Evolutionary conservation across 176 grass and related monocot species (phyloP).

Genomic region (Tillandsia leiboldiana): DNA sequence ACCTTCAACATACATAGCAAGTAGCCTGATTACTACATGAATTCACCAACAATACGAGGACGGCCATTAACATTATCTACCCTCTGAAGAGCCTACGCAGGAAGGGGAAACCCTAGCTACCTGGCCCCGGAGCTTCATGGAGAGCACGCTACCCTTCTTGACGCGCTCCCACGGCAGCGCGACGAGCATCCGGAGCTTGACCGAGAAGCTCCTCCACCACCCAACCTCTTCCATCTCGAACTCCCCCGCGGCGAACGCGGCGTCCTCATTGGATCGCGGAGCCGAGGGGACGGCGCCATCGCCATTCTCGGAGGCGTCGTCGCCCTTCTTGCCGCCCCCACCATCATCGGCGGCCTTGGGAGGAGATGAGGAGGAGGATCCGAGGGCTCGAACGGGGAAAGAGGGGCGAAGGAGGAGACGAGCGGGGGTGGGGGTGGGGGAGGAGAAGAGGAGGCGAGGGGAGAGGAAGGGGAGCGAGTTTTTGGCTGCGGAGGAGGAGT

Average conservation of each 20-base stretch:
- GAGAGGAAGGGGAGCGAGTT: neutral
- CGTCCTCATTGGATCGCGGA: conserved; percentile 18
- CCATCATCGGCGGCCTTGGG: neutral
- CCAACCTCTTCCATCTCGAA: conserved; percentile 56
- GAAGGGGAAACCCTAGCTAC: conserved; percentile 14
- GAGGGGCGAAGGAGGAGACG: too few species aligned
- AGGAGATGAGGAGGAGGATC: neutral
- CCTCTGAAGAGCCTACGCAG: too few species aligned
- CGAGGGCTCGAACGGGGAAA: conserved; percentile 6
- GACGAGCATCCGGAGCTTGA: conserved; percentile 36
- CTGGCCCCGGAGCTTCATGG: conserved; percentile 69
- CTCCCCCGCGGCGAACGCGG: conserved; percentile 38
- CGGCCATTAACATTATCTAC: too few species aligned
- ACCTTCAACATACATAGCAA: neutral
- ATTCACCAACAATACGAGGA: neutral
- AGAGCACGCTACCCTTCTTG: conserved; percentile 73
- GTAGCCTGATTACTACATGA: neutral
- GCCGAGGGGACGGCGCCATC: conserved; percentile 17
- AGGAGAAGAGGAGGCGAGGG: neutral
- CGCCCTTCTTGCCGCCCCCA: neutral
- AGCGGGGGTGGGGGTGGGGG: neutral
- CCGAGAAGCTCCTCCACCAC: conserved; percentile 35
- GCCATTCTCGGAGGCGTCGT: conserved; percentile 16
- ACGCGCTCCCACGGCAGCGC: conserved; percentile 73
- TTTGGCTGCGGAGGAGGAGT: conserved; percentile 14